These are phyloP conservation scores for Penicillium sp. DNA, from an alignment of 2,329 filamentous ascomycete species.

Conservation along the genomic window DNA sequence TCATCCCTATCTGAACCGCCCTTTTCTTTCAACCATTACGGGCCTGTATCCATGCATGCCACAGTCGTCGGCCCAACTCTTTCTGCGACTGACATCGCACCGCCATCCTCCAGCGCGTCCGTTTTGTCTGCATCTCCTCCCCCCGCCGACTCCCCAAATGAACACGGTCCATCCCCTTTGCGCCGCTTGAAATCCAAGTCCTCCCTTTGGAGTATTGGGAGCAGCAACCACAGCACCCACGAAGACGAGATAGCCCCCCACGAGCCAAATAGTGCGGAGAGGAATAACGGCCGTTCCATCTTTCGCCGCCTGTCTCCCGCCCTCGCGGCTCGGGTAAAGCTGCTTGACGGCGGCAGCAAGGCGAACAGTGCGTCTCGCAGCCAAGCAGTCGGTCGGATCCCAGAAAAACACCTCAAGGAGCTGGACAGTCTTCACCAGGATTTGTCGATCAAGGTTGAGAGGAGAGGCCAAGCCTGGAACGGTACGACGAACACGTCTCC, in stretches of 20 bases:
- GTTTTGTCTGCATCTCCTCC: slow-evolving; percentile 26
- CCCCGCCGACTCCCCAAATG: slow-evolving; percentile 29
- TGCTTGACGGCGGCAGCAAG: slow-evolving; percentile 38
- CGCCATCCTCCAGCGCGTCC: slow-evolving; percentile 25
- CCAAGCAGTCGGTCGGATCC: slow-evolving; percentile 37
- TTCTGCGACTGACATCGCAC: slow-evolving; percentile 27
- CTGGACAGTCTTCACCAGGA: slow-evolving; percentile 39
- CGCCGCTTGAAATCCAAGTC: slow-evolving; percentile 37
- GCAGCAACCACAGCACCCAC: slow-evolving; percentile 31
- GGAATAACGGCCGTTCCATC: slow-evolving; percentile 31
- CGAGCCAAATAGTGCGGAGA: slow-evolving; percentile 24
- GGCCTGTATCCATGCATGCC: slow-evolving; percentile 35
- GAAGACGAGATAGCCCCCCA: slow-evolving; percentile 26
- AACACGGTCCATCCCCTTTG: slow-evolving; percentile 23
- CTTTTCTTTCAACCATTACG: slow-evolving; percentile 14
- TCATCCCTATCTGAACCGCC: slow-evolving; percentile 22
- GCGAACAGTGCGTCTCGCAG: slow-evolving; percentile 19
- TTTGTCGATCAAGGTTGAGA: slow-evolving; percentile 38
- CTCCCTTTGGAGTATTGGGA: slow-evolving; percentile 34
- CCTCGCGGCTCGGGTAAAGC: slow-evolving; percentile 41
- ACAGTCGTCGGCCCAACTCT: slow-evolving; percentile 32
- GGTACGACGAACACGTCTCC: slow-evolving; percentile 15
- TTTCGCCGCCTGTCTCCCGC: slow-evolving; percentile 42
- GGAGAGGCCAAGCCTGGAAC: slow-evolving; percentile 37
- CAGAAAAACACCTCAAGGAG: slow-evolving; percentile 40